Percentiles rank a stretch among this genome's conserved stretches.
Evolutionary conservation across 2,329 filamentous ascomycete species (phyloP).

Genomic region (Diaporthe vexans): DNA sequence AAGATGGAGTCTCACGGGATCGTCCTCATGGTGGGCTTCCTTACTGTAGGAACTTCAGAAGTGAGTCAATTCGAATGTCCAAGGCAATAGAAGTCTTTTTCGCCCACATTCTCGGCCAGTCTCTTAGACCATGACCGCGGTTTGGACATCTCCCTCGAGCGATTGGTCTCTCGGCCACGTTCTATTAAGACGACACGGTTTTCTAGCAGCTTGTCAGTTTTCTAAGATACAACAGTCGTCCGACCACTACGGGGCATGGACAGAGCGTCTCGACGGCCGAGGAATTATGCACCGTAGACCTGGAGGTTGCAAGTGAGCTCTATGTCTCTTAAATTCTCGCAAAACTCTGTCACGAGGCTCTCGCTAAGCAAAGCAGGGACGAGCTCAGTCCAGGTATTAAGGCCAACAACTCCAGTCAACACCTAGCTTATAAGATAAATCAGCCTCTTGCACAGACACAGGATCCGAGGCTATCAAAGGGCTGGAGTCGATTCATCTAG

Average conservation of each 20-base stretch:
- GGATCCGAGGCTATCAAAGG: neutral
- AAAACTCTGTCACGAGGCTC: neutral
- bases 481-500: neutral
- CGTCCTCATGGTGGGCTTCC: neutral
- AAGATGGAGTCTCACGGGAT: neutral
- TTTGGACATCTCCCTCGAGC: neutral
- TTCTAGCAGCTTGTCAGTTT: too few relatives aligned
- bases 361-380: neutral
- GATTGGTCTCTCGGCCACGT: neutral
- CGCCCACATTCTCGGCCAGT: too few relatives aligned
- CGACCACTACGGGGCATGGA: neutral
- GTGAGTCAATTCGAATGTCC: neutral
- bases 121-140: too few relatives aligned
- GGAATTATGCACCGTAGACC: neutral
- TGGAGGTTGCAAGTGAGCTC: neutral
- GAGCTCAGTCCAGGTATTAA: neutral
- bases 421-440: neutral
- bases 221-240: neutral
- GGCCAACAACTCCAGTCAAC: too few relatives aligned
- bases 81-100: rapidly evolving
- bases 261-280: neutral
- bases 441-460: neutral
- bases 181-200: too few relatives aligned
- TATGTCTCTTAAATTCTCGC: neutral
- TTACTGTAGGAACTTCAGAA: neutral